phyloP scores from a whole-genome alignment of 306 rosid genomes.

The Quercus dentata region DNA sequence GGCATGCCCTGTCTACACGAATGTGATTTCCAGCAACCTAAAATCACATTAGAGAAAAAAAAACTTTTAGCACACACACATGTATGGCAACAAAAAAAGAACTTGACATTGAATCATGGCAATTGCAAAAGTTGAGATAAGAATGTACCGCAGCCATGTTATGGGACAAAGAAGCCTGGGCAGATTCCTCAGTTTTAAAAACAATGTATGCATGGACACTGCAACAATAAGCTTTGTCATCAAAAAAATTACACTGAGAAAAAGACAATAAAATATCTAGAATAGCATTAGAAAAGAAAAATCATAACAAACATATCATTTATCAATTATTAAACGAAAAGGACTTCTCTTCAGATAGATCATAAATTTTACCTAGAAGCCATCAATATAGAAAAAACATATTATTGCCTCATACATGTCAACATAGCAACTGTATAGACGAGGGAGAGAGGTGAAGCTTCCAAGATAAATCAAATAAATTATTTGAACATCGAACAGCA shows the following conservation, averaged over 20 bases:
- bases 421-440: not conserved
- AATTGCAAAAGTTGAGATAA: not conserved
- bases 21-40: conserved; percentile 88
- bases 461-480: not conserved
- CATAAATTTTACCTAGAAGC: not conserved
- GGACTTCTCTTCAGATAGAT: not conserved
- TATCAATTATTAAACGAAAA: not conserved
- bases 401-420: not conserved
- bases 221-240: conserved; percentile 32
- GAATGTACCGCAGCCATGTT: conserved; percentile 81
- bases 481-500: not conserved
- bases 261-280: not conserved
- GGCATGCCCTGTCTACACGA: conserved; percentile 97
- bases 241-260: conserved; percentile 2
- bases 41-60: conserved; percentile 17
- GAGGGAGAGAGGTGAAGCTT: not conserved
- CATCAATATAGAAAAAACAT: not conserved
- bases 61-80: not conserved
- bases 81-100: not conserved
- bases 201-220: conserved; percentile 87
- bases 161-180: conserved; percentile 78
- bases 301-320: not conserved
- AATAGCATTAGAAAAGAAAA: not conserved
- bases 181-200: conserved; percentile 66
- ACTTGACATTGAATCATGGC: not conserved